Percentiles rank a stretch among this genome's conserved stretches.
Conservation (phyloP, 2,329 filamentous ascomycete species). For the Neopestalotiopsis sp. region DNA sequence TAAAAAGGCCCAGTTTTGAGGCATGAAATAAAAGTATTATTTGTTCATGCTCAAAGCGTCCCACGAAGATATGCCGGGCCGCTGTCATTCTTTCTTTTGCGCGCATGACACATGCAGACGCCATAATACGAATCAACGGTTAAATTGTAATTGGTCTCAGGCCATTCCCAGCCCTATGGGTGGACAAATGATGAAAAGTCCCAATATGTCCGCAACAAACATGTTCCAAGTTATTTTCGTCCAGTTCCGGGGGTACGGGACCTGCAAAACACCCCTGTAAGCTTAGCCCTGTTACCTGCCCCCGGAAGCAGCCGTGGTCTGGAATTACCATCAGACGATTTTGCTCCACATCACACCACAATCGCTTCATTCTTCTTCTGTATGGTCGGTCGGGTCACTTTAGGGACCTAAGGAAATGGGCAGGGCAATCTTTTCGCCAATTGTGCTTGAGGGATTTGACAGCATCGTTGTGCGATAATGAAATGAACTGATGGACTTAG, state of each 20-base stretch:
- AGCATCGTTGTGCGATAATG: neutral
- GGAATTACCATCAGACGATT: constrained; percentile 7
- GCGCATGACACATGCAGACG: neutral
- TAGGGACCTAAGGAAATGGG: neutral
- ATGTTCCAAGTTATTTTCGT: constrained; percentile 13
- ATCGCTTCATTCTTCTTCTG: constrained; percentile 6
- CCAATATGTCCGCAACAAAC: neutral
- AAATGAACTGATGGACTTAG: neutral
- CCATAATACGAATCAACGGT: neutral
- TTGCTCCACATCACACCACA: constrained; percentile 6
- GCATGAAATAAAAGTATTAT: too few relatives aligned
- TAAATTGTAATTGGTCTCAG: neutral
- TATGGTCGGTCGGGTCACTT: neutral
- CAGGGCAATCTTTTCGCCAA: constrained; percentile 8
- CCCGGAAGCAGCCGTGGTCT: constrained; percentile 9
- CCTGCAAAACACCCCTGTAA: neutral
- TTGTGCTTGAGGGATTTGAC: constrained; percentile 5
- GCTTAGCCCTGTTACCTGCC: neutral
- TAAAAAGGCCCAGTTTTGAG: too few relatives aligned
- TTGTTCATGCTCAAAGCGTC: neutral
- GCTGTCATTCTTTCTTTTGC: neutral
- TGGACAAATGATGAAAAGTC: neutral
- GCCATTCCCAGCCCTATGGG: constrained; percentile 4
- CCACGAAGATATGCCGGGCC: neutral
- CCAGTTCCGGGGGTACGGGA: neutral